These are phyloP conservation scores for Nemania abortiva DNA, from an alignment of 2,329 filamentous ascomycete species.

Conservation along the genomic window DNA sequence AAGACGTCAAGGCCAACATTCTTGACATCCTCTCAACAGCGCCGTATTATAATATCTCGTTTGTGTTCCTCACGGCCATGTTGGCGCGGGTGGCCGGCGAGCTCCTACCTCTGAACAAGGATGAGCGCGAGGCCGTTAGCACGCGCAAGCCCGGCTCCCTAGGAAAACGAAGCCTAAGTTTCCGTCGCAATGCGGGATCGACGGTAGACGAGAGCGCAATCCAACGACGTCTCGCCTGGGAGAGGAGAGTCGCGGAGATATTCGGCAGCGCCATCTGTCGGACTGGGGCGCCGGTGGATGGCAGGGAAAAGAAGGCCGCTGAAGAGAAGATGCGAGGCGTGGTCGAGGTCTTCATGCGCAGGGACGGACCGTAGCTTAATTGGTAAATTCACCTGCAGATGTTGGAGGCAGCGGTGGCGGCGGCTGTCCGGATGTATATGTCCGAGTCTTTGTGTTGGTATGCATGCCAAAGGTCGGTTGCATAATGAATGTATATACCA, in stretches of 20 bases:
- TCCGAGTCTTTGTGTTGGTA: background rate
- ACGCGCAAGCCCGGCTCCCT: conserved; percentile 44
- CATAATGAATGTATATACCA: conserved; percentile 7
- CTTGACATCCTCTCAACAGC: conserved; percentile 79
- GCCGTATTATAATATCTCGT: conserved; percentile 87
- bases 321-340: conserved; percentile 75
- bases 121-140: conserved; percentile 54
- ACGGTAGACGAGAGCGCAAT: conserved; percentile 58
- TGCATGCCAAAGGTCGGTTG: background rate
- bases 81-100: conserved; percentile 68
- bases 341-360: conserved; percentile 76
- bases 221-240: conserved; percentile 68
- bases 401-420: background rate
- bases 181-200: conserved; percentile 53
- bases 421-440: background rate
- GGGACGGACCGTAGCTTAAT: conserved; percentile 36
- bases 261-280: conserved; percentile 75
- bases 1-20: conserved; percentile 65
- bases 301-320: conserved; percentile 67
- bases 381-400: background rate
- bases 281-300: conserved; percentile 51
- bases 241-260: conserved; percentile 72
- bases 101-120: conserved; percentile 57
- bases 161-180: conserved; percentile 61
- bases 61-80: conserved; percentile 87